A percentile compares a stretch with the other conserved stretches of the same genome.
Conservation (phyloP, 2,329 filamentous ascomycete species). For the Xylaria sp. region DNA sequence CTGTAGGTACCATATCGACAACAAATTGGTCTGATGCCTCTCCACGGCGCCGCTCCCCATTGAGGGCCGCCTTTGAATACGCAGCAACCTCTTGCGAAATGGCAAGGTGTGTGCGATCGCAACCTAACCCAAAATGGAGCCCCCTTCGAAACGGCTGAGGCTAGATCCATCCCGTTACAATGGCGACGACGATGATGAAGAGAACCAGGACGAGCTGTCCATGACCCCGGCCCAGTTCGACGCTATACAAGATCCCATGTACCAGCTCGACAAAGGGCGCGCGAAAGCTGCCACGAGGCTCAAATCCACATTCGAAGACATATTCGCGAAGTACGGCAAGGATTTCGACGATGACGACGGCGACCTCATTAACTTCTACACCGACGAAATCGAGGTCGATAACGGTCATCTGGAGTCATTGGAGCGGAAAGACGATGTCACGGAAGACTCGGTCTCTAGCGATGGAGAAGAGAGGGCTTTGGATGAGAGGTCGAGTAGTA, state of each 20-base stretch:
- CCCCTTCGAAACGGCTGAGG: constrained; percentile 69
- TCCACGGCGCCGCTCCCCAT: not conserved
- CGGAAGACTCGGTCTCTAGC: constrained; percentile 46
- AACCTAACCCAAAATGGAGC: constrained; percentile 61
- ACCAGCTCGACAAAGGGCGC: constrained; percentile 70
- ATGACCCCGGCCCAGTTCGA: constrained; percentile 61
- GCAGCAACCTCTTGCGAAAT: constrained; percentile 6
- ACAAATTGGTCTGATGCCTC: not conserved
- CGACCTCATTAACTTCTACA: constrained; percentile 88
- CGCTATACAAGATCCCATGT: constrained; percentile 62
- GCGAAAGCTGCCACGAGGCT: constrained; percentile 76
- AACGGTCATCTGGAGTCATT: constrained; percentile 82
- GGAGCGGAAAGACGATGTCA: constrained; percentile 52
- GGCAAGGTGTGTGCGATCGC: constrained; percentile 10
- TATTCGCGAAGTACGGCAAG: constrained; percentile 87
- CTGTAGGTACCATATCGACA: not conserved
- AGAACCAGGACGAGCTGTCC: constrained; percentile 60
- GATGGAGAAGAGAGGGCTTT: constrained; percentile 53
- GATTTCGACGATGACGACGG: constrained; percentile 86
- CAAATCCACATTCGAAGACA: constrained; percentile 85
- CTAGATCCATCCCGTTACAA: constrained; percentile 57
- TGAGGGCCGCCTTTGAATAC: not conserved
- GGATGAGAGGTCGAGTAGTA: constrained; percentile 47
- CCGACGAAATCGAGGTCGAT: constrained; percentile 85
- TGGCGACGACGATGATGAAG: constrained; percentile 55